These are phyloP conservation scores for Globisporangium iwayamae DNA, from an alignment of 352 stramenopile species.

Conservation along the genomic window DNA sequence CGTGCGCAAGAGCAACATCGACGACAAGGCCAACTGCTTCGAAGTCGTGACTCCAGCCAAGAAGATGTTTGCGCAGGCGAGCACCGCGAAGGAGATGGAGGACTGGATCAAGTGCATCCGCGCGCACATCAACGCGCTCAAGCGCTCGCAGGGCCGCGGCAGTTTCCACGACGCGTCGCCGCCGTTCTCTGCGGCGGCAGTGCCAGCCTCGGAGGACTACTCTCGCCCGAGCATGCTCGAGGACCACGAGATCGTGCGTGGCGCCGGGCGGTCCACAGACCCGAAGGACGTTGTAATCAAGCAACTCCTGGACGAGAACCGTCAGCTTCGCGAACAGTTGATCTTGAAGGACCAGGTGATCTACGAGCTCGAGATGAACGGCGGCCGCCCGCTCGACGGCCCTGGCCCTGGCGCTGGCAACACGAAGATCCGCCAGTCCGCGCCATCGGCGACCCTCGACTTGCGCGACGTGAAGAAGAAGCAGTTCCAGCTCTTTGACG, in stretches of 20 bases:
- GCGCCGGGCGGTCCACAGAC: slow-evolving; percentile 74
- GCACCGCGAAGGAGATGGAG: slow-evolving; percentile 77
- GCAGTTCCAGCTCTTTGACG: slow-evolving; percentile 86
- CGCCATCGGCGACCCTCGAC: slow-evolving; percentile 81
- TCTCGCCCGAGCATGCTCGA: slow-evolving; percentile 79
- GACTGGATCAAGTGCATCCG: slow-evolving; percentile 87
- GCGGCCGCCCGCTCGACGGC: slow-evolving; percentile 29
- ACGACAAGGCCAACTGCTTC: slow-evolving; percentile 87
- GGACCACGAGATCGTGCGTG: slow-evolving; percentile 81
- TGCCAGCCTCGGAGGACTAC: slow-evolving; percentile 58
- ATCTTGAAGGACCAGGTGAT: slow-evolving; percentile 84
- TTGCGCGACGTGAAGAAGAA: slow-evolving; percentile 86
- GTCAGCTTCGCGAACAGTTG: slow-evolving; percentile 68
- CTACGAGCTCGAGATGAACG: slow-evolving; percentile 77
- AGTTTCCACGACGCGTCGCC: slow-evolving; percentile 64
- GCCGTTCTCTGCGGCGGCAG: slow-evolving; percentile 23
- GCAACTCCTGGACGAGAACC: slow-evolving; percentile 81
- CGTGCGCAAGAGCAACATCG: slow-evolving; percentile 81
- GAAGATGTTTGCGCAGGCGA: slow-evolving; percentile 86
- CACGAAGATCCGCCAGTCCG: slow-evolving; percentile 43
- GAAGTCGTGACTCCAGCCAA: slow-evolving; percentile 78
- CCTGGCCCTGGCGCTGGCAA: slow-evolving; percentile 15
- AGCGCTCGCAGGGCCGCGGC: slow-evolving; percentile 36
- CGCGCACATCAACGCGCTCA: slow-evolving; percentile 72
- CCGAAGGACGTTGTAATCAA: slow-evolving; percentile 87